Base-by-base conservation (phyloP, 1,284 basidiomycete genomes). In the Cryptococcus floricola region DNA sequence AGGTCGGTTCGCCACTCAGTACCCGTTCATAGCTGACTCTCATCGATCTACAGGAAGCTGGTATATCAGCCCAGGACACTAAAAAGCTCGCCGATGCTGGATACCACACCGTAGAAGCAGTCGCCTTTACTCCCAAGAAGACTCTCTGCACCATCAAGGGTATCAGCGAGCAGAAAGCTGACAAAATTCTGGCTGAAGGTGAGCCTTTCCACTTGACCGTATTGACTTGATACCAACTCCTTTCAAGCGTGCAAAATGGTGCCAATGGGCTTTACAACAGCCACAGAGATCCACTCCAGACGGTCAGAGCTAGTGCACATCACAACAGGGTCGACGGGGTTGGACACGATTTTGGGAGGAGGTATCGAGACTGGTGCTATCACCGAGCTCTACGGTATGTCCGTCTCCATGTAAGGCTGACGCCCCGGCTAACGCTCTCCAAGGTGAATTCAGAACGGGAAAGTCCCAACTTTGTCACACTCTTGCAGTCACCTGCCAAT, bases 401-500 rank as follows among this genome's bases (percentile, higher is more conserved):
- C 14, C 27, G 23, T 23, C 23, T 23, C 23, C 23, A 23, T 23
- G 23, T 23, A 3, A 23, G 23, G 23, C 23, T 23, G 23, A 2
- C 23, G 23, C 3, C 23, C 2, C 23, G 2, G 23, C 23, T 23
- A 23, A 23, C 23, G 23, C 2, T 23, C 1, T 10, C 37, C 8
- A 53, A 76, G 74, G 74, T 58, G 96, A 99, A 79, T 99, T 98
- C 79, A 83, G 96, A 65, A 98, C 96, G 9, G 96, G 96, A 56
- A 98, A 99, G 79, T 96, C 92, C 39, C 96, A 99, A 72, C 83
- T 99, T 51, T 98, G 96, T 75, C 96, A 99, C 73, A 98, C 95
- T 0, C 84, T 99, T 39, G 93, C 96, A 0, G 96, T 98, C 14
- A 98, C 95, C 6, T 99, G 96, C 74, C 96, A n/a, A 80, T 84